Percentiles rank a stretch among this genome's conserved stretches.
Conservation (phyloP, 352 stramenopile genomes). For the Aphanomyces euteiches region DNA sequence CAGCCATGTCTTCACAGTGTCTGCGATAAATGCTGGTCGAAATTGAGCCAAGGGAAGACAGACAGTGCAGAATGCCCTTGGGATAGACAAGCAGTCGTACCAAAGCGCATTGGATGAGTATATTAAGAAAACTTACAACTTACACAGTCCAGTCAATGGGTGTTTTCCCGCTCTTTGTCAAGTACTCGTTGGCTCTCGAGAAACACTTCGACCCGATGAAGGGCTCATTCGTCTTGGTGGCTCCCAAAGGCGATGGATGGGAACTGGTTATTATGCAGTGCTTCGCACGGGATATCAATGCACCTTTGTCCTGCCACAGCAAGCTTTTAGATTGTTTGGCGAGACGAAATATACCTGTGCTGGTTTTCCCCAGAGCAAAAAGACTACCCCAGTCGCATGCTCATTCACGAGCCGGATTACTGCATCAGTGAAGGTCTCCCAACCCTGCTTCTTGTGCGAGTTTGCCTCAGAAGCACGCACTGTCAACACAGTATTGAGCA, state of each 20-base stretch:
- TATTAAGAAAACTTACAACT: conserved; percentile 3
- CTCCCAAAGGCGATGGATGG: conserved; percentile 93
- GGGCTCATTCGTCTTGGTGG: conserved; percentile 92
- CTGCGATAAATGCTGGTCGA: conserved; percentile 25
- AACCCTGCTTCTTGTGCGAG: conserved; percentile 95
- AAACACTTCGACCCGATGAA: conserved; percentile 95
- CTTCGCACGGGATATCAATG: conserved; percentile 69
- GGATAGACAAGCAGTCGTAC: conserved; percentile 17
- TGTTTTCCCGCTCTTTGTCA: conserved; percentile 69
- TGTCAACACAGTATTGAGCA: conserved; percentile 98
- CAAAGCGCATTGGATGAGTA: conserved; percentile 5
- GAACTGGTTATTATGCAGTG: conserved; percentile 86
- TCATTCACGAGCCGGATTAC: conserved; percentile 86
- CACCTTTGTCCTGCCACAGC: conserved; percentile 48
- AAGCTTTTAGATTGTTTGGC: too few relatives aligned
- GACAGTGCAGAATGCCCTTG: conserved; percentile 13
- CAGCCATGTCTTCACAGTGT: conserved; percentile 22
- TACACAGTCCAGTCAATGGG: conserved; percentile 80
- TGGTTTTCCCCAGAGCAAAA: conserved; percentile 98
- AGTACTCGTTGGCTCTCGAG: conserved; percentile 75
- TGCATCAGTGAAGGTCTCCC: conserved; percentile 96
- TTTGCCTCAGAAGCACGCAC: conserved; percentile 90
- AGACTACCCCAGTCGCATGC: conserved; percentile 89
- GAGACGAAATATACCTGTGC: conserved; percentile 53
- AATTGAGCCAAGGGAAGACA: conserved; percentile 8